Percentiles rank a stretch among this genome's conserved stretches.
These are phyloP conservation scores for Prunus armeniaca DNA, from an alignment of 306 rosid genomes.

Conservation along the genomic window DNA sequence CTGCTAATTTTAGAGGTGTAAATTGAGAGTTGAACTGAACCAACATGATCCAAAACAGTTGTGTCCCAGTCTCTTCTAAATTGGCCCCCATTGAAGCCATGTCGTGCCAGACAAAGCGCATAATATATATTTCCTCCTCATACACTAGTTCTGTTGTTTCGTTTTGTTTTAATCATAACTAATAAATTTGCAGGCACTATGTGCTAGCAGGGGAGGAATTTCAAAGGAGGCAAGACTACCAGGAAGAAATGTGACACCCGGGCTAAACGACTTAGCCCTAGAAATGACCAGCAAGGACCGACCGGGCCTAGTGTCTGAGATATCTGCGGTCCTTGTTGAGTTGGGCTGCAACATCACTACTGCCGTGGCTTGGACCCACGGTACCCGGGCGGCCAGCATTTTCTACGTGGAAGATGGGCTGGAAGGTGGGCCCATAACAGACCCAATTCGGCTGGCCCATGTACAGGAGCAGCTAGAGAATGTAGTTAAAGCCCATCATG, in stretches of 20 bases:
- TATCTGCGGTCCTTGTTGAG: conserved; percentile 59
- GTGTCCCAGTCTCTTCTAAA: too few species aligned
- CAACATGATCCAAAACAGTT: too few species aligned
- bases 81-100: neutral
- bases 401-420: conserved; percentile 57
- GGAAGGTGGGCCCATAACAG: conserved; percentile 48
- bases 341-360: conserved; percentile 60
- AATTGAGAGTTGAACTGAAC: too few species aligned
- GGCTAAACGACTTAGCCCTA: conserved; percentile 44
- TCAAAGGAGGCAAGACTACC: conserved; percentile 10
- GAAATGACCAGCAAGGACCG: conserved; percentile 70
- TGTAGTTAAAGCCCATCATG: conserved; percentile 63
- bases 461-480: conserved; percentile 56
- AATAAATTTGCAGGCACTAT: conserved; percentile 50
- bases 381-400: conserved; percentile 53
- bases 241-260: conserved; percentile 30
- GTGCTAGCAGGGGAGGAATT: conserved; percentile 41
- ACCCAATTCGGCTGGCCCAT: conserved; percentile 48
- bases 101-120: neutral
- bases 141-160: neutral
- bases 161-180: neutral
- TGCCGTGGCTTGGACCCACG: conserved; percentile 78
- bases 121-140: neutral
- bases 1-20: neutral
- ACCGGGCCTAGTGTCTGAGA: conserved; percentile 78